Evolutionary conservation across 2,329 filamentous ascomycete genomes (phyloP).

Genomic region (Rutstroemia sp.): DNA sequence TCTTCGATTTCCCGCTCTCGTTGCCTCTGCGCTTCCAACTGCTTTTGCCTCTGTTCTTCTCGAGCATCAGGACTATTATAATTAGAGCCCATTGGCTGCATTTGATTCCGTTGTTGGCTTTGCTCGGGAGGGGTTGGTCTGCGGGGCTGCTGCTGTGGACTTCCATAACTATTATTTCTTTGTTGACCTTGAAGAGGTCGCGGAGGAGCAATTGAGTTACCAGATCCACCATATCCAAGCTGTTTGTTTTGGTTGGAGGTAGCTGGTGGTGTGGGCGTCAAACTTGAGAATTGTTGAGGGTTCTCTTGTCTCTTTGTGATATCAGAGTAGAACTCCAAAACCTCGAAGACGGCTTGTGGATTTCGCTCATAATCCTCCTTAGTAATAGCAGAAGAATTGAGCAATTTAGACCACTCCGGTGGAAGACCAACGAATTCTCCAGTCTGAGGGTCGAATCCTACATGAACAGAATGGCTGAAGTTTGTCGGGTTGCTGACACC

Average conservation of each 20-base stretch:
- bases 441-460: slow-evolving; percentile 92
- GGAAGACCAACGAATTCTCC: slow-evolving; percentile 93
- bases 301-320: slow-evolving; percentile 70
- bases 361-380: slow-evolving; percentile 99
- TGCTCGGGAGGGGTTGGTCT: slow-evolving; percentile 38
- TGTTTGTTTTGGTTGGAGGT: slow-evolving; percentile 53
- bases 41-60: slow-evolving; percentile 53
- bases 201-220: slow-evolving; percentile 57
- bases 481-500: slow-evolving; percentile 98
- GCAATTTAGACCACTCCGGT: slow-evolving; percentile 91
- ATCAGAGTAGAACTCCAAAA: slow-evolving; percentile 79
- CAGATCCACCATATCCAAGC: slow-evolving; percentile 46
- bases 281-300: slow-evolving; percentile 58
- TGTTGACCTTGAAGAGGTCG: slow-evolving; percentile 50
- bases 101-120: slow-evolving; percentile 39
- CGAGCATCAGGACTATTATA: slow-evolving; percentile 42
- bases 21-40: slow-evolving; percentile 50
- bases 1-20: slow-evolving; percentile 52
- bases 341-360: slow-evolving; percentile 76
- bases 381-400: slow-evolving; percentile 94
- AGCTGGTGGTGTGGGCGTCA: slow-evolving; percentile 57
- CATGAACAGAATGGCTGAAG: slow-evolving; percentile 94
- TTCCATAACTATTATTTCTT: slow-evolving; percentile 35
- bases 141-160: slow-evolving; percentile 25
- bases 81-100: slow-evolving; percentile 48